A percentile compares a stretch with the other conserved stretches of the same genome.
Evolutionary conservation across 1,284 basidiomycete species (phyloP).

Genomic region (Omphalotus olearius): DNA sequence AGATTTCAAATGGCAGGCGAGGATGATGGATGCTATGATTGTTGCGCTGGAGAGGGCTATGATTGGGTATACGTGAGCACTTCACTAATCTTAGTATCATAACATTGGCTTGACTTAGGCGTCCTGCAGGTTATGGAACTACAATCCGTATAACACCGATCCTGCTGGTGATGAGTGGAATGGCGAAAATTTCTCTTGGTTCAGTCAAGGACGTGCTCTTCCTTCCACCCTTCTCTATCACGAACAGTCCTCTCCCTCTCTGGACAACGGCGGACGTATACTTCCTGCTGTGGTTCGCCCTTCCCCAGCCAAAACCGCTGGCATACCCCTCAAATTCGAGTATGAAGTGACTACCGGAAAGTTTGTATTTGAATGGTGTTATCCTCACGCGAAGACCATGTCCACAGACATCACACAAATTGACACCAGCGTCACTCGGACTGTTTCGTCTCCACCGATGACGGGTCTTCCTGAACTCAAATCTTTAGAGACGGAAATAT

Average conservation of each 20-base stretch:
- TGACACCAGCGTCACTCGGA: constrained; percentile 9
- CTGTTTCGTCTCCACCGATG: constrained; percentile 33
- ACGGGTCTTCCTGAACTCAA: constrained; percentile 34
- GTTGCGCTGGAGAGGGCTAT: constrained; percentile 70
- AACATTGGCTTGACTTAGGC: constrained; percentile 1
- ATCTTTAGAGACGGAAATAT: constrained; percentile 74
- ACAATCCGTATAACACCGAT: constrained; percentile 87
- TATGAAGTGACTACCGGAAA: constrained; percentile 70
- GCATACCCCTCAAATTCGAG: constrained; percentile 60
- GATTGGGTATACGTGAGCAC: constrained; percentile 77
- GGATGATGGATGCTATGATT: constrained; percentile 89
- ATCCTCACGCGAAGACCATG: constrained; percentile 23
- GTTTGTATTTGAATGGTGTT: constrained; percentile 61
- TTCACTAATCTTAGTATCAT: constrained; percentile 1
- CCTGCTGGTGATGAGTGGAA: constrained; percentile 88
- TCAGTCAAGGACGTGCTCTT: constrained; percentile 59
- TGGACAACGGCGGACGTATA: constrained; percentile 82
- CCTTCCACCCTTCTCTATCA: constrained; percentile 46
- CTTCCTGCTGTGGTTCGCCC: constrained; percentile 76
- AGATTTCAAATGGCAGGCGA: constrained; percentile 76
- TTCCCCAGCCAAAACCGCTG: constrained; percentile 76
- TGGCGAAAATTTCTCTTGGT: constrained; percentile 95
- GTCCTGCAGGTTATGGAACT: constrained; percentile 80
- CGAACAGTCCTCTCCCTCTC: constrained; percentile 52
- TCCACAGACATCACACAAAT: neutral